Percentiles rank a stretch among this genome's conserved stretches.
Evolutionary conservation across 2,329 filamentous ascomycete species (phyloP).

Genomic region (Macrophomina phaseolina): DNA sequence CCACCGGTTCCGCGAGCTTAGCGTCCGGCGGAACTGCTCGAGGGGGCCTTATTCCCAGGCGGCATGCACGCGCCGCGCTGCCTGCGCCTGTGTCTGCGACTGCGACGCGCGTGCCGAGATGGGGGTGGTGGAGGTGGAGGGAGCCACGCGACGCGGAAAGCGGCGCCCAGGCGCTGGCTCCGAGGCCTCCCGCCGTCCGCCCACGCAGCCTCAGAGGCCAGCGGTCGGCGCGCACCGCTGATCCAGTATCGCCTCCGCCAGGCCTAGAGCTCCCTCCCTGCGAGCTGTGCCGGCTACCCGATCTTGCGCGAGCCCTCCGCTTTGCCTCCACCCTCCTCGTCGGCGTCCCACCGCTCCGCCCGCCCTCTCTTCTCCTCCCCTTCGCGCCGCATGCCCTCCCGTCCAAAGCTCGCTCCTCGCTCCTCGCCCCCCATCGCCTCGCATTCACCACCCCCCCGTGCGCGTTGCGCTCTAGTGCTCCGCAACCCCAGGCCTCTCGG

Average conservation of each 20-base stretch:
- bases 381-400: slow-evolving; percentile 20
- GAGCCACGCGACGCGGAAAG: slow-evolving; percentile 19
- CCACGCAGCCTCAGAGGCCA: background rate
- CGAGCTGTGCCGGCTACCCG: slow-evolving; percentile 21
- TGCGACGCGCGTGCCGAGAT: slow-evolving; percentile 7
- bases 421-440: background rate
- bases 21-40: slow-evolving; percentile 4
- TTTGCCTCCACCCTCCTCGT: slow-evolving; percentile 24
- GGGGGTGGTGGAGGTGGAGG: background rate
- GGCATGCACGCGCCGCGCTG: background rate
- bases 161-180: slow-evolving; percentile 3
- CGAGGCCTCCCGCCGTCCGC: slow-evolving; percentile 13
- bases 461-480: slow-evolving; percentile 20
- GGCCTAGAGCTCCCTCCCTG: slow-evolving; percentile 18
- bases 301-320: slow-evolving; percentile 21
- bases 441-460: slow-evolving; percentile 1
- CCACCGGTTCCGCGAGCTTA: slow-evolving; percentile 19
- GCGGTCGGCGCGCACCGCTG: slow-evolving; percentile 16
- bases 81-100: background rate
- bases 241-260: slow-evolving; percentile 17
- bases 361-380: slow-evolving; percentile 26
- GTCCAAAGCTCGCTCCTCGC: background rate
- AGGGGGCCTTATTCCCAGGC: background rate
- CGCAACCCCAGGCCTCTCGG: slow-evolving; percentile 28
- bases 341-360: slow-evolving; percentile 28